Base-by-base conservation (phyloP, 179 eudicot genomes). In the Camellia oleifera region DNA sequence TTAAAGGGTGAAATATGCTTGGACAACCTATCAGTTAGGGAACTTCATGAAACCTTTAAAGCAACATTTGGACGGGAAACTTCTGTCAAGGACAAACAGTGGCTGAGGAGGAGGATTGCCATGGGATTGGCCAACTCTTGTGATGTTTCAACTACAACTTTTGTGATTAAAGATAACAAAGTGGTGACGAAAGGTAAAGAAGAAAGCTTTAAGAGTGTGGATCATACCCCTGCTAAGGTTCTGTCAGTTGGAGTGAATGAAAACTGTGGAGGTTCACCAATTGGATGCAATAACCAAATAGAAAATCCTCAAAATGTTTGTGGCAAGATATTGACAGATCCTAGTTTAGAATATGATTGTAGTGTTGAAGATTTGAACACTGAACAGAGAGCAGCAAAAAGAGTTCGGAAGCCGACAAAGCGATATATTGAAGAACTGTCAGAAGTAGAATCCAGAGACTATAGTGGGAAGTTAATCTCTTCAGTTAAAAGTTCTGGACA, bases 51-150 rank as follows among this genome's bases (percentile, higher is more conserved):
- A 84, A 93, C 97, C 74, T 97, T 97, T 79, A 90, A 78, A 88
- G 99, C 98, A 74, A 87, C 98, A 72, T 97, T 97, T 85, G 99
- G 99, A 44, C 90, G 99, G 75, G 91, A 86, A 89, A 97, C 99
- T 77, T 84, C 95, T 76, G 93, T 89, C 76, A 97, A 94, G 86
- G 99, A 97, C 81, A 97, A 97, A 80, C 89, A 86, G 81, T 97
- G 99, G 99, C 97, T 97, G 54, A 92, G 92, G 80, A 83, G 98
- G 83, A 88, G 99, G 90, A 97, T 97, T 82, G 86, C 90, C 42
- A 94, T 97, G 99, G 99, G 93, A 73, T 82, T 94, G 86, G 86
- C 98, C 62, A 91, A 94, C 77, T 91, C 97, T 46, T 92, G 98
- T 88, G 97, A 92, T 82, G 86, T 94, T 81, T 86, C 94, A 79